Evolutionary conservation across 768 basidiomycete species (phyloP), one percentile per base, ranked within the genome.

Genomic region (Phanerochaete carnosa): DNA sequence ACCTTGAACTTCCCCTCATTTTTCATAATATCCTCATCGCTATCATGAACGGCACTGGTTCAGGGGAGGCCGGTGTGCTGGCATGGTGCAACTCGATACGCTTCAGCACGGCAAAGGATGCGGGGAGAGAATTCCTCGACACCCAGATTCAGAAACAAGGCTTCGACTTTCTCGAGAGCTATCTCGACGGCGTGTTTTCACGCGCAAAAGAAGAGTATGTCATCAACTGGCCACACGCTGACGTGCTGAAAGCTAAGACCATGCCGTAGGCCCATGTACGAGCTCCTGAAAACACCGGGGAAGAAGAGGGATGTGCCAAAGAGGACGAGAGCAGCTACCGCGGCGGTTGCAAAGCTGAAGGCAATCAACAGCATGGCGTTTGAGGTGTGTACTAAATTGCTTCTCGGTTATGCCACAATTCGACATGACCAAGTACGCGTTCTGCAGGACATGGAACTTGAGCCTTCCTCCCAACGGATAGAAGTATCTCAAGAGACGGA

Each of bases 241-340:
- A 43, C 39, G 19, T 43, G 11, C 19, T 19, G 4, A 4, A 19
- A 4, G 39, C 39, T 43, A 7, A 23, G 65, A 58, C 25, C 57
- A 22, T 45, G 13, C 15, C 0, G 43, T 63, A 92, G 91, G 50
- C 82, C 85, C 8, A 80, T 93, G 16, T 86, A 91, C 45, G 90
- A 93, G 56, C 80, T 94, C 19, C 84, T 94, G 2, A 94, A 94
- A 74, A 94, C 92, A 1, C 92, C 92, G 15, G 86, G 89, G 30
- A 83, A 90, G 46, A 90, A 83, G 72, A 90, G 83, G 73, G 79
- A 77, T 51, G 72, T 79, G 15, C 74, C 76, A 3, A 83, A 79
- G 65, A 83, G 80, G 64, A 76, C 80, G 19, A 83, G 83, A 64
- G 69, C 77, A n/a, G 74, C 70, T 26, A 63, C 70, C 12, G 69